Conservation (phyloP, 176 grass and related monocot genomes). For the Triticum urartu region DNA sequence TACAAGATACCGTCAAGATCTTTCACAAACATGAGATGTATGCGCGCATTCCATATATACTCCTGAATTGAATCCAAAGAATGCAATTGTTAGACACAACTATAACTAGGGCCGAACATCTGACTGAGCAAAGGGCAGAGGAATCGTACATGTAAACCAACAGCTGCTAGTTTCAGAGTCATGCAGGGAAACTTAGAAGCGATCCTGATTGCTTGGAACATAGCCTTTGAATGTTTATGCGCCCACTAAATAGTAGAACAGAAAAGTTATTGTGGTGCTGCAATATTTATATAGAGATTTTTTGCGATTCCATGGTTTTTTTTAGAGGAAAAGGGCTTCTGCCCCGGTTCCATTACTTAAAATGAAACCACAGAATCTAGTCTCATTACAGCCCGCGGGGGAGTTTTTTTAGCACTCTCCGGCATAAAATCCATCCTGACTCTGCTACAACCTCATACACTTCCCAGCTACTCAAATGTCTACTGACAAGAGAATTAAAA, state of each 20-base stretch:
- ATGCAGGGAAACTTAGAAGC: neutral
- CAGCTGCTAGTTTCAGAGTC: too few relatives aligned
- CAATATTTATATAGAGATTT: neutral
- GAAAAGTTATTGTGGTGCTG: neutral
- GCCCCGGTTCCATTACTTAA: too few relatives aligned
- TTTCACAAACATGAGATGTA: neutral
- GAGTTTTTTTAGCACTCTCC: too few relatives aligned
- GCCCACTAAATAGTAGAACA: neutral
- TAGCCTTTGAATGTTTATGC: neutral
- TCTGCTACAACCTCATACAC: too few relatives aligned
- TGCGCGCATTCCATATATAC: neutral
- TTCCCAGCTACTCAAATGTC: too few relatives aligned
- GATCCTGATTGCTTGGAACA: neutral
- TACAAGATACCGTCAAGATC: conserved; percentile 14
- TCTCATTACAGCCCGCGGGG: too few relatives aligned
- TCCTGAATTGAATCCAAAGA: neutral
- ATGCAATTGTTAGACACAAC: neutral
- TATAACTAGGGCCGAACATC: neutral
- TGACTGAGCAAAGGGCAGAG: neutral
- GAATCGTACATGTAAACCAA: neutral
- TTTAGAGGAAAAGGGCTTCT: too few relatives aligned
- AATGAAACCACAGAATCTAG: too few relatives aligned
- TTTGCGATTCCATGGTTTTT: neutral
- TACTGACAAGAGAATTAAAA: too few relatives aligned
- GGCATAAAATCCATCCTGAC: too few relatives aligned